These are phyloP conservation scores for Trichoderma arundinaceum DNA, from an alignment of 2,329 filamentous ascomycete species.

Conservation along the genomic window DNA sequence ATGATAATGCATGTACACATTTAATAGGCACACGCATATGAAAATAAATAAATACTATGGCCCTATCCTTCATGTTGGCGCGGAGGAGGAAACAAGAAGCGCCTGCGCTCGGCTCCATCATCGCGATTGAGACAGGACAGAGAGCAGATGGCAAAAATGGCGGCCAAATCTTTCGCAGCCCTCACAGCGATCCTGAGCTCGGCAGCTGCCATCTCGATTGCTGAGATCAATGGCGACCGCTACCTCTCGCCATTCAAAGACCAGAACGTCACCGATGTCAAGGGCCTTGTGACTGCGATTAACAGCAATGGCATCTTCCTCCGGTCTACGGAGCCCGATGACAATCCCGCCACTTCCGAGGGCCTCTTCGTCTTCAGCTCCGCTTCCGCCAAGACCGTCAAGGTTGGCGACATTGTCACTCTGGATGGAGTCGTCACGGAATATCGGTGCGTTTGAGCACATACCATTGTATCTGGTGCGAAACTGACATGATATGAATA, in stretches of 20 bases:
- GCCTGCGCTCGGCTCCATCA: neutral
- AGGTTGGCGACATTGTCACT: constrained; percentile 67
- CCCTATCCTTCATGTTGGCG: neutral
- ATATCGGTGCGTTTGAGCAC: constrained; percentile 49
- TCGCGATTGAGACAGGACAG: neutral
- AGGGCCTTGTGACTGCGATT: constrained; percentile 69
- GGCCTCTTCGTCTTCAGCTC: constrained; percentile 69
- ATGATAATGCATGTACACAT: neutral
- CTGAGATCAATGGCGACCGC: constrained; percentile 68
- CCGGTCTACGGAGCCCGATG: constrained; percentile 62
- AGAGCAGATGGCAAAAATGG: neutral
- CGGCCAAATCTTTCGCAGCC: constrained; percentile 32
- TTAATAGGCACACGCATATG: neutral
- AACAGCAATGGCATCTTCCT: constrained; percentile 67
- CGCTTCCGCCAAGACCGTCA: constrained; percentile 56
- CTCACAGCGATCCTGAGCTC: constrained; percentile 40
- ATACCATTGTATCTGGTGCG: no score
- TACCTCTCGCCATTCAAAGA: constrained; percentile 67
- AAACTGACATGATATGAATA: neutral
- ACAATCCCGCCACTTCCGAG: constrained; percentile 64
- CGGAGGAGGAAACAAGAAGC: neutral
- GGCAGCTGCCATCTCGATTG: constrained; percentile 55
- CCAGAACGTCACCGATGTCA: constrained; percentile 62
- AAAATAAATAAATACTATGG: neutral
- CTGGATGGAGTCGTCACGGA: constrained; percentile 66